Conservation (phyloP, 2,329 filamentous ascomycete genomes). For the Chaetomium olivaceum region DNA sequence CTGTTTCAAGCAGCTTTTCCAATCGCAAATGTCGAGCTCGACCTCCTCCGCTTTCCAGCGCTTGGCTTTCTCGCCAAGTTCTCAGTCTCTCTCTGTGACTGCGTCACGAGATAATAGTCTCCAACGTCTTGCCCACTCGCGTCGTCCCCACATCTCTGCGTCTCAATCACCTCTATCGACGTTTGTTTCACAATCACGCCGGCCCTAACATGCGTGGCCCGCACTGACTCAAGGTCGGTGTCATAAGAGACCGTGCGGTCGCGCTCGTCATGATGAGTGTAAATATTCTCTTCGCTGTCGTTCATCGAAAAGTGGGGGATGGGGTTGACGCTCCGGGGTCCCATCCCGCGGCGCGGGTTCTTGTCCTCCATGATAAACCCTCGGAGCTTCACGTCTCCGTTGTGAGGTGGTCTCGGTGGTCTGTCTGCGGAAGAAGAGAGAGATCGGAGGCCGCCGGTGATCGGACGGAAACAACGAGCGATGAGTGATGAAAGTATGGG, state of each 20-base stretch:
- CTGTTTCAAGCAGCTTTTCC: neutral
- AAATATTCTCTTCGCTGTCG: constrained; percentile 36
- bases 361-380: constrained; percentile 35
- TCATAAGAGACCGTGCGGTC: neutral
- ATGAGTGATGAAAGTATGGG: constrained; percentile 47
- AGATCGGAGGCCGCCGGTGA: constrained; percentile 42
- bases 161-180: constrained; percentile 28
- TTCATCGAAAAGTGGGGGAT: constrained; percentile 34
- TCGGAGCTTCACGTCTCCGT: constrained; percentile 20
- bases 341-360: constrained; percentile 34
- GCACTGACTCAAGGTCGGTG: constrained; percentile 15
- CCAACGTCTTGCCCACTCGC: constrained; percentile 14
- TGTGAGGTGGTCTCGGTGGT: constrained; percentile 17
- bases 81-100: constrained; percentile 23
- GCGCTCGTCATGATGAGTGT: constrained; percentile 4
- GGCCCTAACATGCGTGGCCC: neutral
- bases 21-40: constrained; percentile 12
- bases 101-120: constrained; percentile 31
- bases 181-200: constrained; percentile 30
- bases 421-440: constrained; percentile 27
- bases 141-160: constrained; percentile 1
- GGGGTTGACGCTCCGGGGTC: constrained; percentile 34
- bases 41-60: constrained; percentile 12
- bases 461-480: constrained; percentile 40
- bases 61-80: neutral